These are phyloP conservation scores for Omphalotus olearius DNA, from an alignment of 1,284 basidiomycete genomes.

Conservation along the genomic window DNA sequence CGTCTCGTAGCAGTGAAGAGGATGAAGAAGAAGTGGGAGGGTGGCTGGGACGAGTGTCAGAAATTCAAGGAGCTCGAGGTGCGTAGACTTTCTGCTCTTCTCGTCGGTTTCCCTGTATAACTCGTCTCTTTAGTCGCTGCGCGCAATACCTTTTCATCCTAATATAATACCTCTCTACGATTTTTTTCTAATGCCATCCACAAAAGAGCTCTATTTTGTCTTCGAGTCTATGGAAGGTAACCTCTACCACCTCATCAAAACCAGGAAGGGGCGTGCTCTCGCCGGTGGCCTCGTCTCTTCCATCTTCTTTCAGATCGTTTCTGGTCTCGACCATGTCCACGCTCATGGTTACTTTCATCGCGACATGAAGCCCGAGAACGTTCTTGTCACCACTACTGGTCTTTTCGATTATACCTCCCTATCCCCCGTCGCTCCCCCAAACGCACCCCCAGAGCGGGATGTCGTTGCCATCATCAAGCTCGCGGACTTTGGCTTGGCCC, in stretches of 20 bases:
- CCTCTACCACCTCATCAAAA: conserved; percentile 98
- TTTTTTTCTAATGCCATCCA: conserved; percentile 91
- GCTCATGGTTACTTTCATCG: conserved; percentile 94
- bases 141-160: conserved; percentile 90
- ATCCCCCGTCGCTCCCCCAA: conserved; percentile 53
- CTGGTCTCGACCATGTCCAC: conserved; percentile 93
- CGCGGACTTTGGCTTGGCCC: conserved; percentile 96
- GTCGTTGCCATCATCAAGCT: conserved; percentile 97
- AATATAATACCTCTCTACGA: conserved; percentile 99
- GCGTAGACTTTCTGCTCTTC: conserved; percentile 25
- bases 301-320: conserved; percentile 91
- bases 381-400: conserved; percentile 99
- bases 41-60: conserved; percentile 96
- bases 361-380: conserved; percentile 99
- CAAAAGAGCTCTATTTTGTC: conserved; percentile 97
- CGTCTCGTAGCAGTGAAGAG: conserved; percentile 95
- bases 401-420: conserved; percentile 90
- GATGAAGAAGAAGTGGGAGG: conserved; percentile 98
- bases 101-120: conserved; percentile 14
- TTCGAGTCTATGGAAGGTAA: conserved; percentile 99
- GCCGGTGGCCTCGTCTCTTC: conserved; percentile 94
- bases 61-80: conserved; percentile 96
- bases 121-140: conserved; percentile 67
- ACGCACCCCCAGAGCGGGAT: conserved; percentile 78
- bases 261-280: conserved; percentile 89